phyloP scores from a whole-genome alignment of 805 yeast genomes.

The Suhomyces sp. region DNA sequence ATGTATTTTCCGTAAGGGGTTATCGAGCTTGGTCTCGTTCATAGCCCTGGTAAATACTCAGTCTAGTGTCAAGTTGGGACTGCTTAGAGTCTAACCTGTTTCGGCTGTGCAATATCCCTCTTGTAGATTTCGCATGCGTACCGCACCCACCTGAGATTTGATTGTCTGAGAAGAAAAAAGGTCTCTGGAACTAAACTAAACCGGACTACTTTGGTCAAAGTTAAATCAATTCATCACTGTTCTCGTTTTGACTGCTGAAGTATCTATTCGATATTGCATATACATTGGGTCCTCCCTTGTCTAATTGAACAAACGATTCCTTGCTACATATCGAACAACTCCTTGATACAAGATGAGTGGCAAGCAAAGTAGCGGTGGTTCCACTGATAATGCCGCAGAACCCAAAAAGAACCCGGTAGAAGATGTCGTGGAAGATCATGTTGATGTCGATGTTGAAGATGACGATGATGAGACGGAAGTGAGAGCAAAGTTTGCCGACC shows the following conservation, averaged over 20 bases:
- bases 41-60: background rate
- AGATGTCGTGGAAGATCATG: constrained; percentile 1
- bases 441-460: constrained; percentile 7
- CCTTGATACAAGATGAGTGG: background rate
- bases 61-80: background rate
- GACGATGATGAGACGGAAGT: constrained; percentile 8
- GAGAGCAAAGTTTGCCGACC: constrained; percentile 10
- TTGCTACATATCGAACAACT: background rate
- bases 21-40: background rate
- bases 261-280: background rate
- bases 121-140: background rate
- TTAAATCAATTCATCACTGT: background rate
- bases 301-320: background rate
- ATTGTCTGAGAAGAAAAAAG: background rate
- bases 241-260: background rate
- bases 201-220: background rate
- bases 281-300: background rate
- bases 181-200: background rate
- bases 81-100: background rate
- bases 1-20: background rate
- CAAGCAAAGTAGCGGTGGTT: constrained; percentile 1
- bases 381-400: constrained; percentile 1
- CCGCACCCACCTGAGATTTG: background rate
- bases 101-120: background rate
- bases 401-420: constrained; percentile 2